Conservation (phyloP, 768 basidiomycete genomes). For the Boletus bicolor region DNA sequence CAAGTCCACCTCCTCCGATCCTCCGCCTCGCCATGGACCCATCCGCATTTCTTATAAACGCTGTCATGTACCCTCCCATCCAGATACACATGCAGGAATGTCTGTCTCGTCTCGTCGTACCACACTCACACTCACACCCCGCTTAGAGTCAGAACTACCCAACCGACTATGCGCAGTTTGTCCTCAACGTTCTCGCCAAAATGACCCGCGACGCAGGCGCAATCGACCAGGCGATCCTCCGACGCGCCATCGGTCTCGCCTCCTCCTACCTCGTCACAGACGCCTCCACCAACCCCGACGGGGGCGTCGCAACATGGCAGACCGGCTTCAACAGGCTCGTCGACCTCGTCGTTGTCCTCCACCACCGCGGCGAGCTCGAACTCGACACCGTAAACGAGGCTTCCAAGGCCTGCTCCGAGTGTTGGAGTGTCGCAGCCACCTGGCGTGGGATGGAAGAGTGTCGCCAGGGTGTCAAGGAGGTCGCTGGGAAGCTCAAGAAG, state of each 20-base stretch:
- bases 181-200: constrained; percentile 50
- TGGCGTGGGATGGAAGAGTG: constrained; percentile 68
- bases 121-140: constrained; percentile 1
- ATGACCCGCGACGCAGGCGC: constrained; percentile 44
- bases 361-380: constrained; percentile 63
- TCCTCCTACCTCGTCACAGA: constrained; percentile 81
- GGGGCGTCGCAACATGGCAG: constrained; percentile 61
- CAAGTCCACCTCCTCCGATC: constrained; percentile 5
- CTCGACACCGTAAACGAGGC: constrained; percentile 74
- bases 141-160: constrained; percentile 35
- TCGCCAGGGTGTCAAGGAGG: constrained; percentile 56
- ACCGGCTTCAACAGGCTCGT: constrained; percentile 65
- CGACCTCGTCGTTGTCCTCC: constrained; percentile 71
- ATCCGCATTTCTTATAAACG: constrained; percentile 12
- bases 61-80: constrained; percentile 21
- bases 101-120: neutral
- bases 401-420: constrained; percentile 63
- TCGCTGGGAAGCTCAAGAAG: constrained; percentile 58
- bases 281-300: constrained; percentile 55
- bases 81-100: constrained; percentile 33
- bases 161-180: constrained; percentile 62
- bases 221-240: constrained; percentile 61
- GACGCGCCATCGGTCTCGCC: constrained; percentile 64
- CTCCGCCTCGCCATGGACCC: constrained; percentile 24
- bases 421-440: constrained; percentile 68